Conservation (phyloP, 129 eudicot species). For the Erigeron canadensis region DNA sequence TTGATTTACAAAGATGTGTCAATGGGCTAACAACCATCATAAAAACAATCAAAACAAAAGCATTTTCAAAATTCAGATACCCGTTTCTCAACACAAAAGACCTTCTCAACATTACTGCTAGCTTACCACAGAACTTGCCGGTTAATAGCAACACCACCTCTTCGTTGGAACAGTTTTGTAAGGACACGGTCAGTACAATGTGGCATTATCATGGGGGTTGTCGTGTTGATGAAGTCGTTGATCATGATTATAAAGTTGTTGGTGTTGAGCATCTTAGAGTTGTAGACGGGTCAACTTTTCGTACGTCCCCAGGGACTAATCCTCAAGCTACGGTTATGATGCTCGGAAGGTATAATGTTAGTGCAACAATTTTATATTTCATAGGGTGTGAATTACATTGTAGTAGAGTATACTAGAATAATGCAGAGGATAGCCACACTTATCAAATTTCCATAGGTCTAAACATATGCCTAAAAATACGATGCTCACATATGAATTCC, state of each 20-base stretch:
- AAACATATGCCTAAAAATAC: too few species aligned
- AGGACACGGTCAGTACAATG: background rate
- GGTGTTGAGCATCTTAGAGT: background rate
- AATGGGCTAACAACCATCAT: background rate
- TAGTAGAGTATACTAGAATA: too few species aligned
- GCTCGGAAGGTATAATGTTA: conserved; percentile 2
- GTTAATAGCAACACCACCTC: conserved; percentile 1
- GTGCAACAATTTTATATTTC: too few species aligned
- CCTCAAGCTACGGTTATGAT: conserved; percentile 2
- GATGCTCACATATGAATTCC: too few species aligned
- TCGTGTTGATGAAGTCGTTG: conserved; percentile 1
- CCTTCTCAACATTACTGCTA: background rate
- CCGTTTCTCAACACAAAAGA: conserved; percentile 6
- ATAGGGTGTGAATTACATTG: too few species aligned
- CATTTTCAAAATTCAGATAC: background rate
- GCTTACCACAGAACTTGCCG: background rate
- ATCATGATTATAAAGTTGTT: conserved; percentile 1
- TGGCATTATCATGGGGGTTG: conserved; percentile 17
- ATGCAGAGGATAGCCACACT: too few species aligned
- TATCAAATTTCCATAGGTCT: too few species aligned
- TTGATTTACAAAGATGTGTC: background rate
- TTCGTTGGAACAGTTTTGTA: background rate
- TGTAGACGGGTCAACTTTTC: background rate
- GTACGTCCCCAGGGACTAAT: background rate
- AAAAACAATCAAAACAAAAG: background rate